Conservation (phyloP, 2,329 filamentous ascomycete species). For the Bipolaris gigantea region DNA sequence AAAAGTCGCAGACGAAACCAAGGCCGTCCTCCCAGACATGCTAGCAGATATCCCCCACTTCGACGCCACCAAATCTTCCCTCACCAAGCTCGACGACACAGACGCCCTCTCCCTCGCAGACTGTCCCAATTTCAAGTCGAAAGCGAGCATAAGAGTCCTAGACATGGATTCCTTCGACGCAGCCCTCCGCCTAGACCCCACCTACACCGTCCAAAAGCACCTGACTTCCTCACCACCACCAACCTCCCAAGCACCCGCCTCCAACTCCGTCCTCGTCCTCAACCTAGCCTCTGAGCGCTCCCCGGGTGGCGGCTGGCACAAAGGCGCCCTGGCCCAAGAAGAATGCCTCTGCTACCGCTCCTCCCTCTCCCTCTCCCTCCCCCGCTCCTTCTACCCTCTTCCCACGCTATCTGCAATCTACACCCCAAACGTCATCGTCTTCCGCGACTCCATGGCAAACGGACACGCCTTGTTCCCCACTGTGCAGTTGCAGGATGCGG, state of each 20-base stretch:
- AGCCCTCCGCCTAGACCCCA: slow-evolving; percentile 32
- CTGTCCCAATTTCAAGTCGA: slow-evolving; percentile 30
- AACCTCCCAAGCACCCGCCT: too few species aligned
- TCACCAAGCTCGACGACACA: slow-evolving; percentile 21
- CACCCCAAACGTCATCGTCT: slow-evolving; percentile 61
- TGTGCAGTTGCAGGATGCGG: slow-evolving; percentile 18
- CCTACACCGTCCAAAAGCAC: slow-evolving; percentile 17
- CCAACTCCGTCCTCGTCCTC: slow-evolving; percentile 58
- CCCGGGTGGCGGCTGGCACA: slow-evolving; percentile 66
- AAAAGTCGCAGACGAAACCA: slow-evolving; percentile 31
- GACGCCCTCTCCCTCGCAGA: slow-evolving; percentile 18
- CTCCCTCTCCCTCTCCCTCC: slow-evolving; percentile 55
- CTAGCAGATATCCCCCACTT: slow-evolving; percentile 22
- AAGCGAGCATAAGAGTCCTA: slow-evolving; percentile 35
- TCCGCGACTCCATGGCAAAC: slow-evolving; percentile 54
- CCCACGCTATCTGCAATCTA: slow-evolving; percentile 58
- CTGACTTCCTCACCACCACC: background rate
- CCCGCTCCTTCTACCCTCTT: slow-evolving; percentile 57
- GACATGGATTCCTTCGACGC: slow-evolving; percentile 42
- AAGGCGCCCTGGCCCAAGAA: slow-evolving; percentile 67
- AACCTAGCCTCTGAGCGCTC: slow-evolving; percentile 64
- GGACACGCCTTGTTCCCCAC: slow-evolving; percentile 54
- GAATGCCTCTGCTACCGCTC: slow-evolving; percentile 69
- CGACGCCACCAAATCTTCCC: slow-evolving; percentile 22
- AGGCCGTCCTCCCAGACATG: slow-evolving; percentile 25